Base-by-base conservation (phyloP, 176 grass and related monocot species). In the Neostapfia colusana region DNA sequence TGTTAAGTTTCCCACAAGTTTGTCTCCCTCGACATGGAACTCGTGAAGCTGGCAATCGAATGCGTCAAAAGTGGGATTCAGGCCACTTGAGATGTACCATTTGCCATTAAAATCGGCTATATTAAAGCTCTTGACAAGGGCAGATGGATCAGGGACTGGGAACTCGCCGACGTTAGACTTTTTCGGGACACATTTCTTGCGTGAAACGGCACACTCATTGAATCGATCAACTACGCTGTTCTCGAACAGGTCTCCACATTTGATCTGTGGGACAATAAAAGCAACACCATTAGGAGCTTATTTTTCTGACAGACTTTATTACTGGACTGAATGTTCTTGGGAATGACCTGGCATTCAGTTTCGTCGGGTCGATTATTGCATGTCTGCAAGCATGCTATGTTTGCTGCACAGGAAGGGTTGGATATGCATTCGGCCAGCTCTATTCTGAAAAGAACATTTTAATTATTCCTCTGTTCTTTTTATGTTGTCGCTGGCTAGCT, bases 121-220 rank as follows among this genome's bases (percentile, higher is more conserved):
- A 75, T 92, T 92, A 82, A 99, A 95, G 83, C 31, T 84, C 82
- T 77, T 90, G 43, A 95, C 91, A 0, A 99, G 77, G 50, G 77
- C 84, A 37, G 84, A 89, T 11, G 91, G 76, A 77, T 88, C 80
- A 36, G 91, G 95, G 45, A 90, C 82, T 0, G 91, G 91, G 61
- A 99, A 99, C 63, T 99, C 95, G 21, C 91, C 91, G 6, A 92
- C 80, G 38, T 89, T 87, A 21, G 95, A 99, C 70, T 95, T 99
- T 67, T 0, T 83, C 5, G 91, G 95, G 72, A 99, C 95, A 38
- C 95, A 99, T 72, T 92, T 99, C 74, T 99, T 99, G 72, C 95
- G 87, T 4, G 95, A 95, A 39, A 99, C 91, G 10, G 95, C 95
- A 67, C 95, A 99, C 62, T 99, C 91, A n/a, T 99, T 99, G 83